Evolutionary conservation across 1,284 basidiomycete species (phyloP).

Genomic region (Mycosarcoma mackinlayi): DNA sequence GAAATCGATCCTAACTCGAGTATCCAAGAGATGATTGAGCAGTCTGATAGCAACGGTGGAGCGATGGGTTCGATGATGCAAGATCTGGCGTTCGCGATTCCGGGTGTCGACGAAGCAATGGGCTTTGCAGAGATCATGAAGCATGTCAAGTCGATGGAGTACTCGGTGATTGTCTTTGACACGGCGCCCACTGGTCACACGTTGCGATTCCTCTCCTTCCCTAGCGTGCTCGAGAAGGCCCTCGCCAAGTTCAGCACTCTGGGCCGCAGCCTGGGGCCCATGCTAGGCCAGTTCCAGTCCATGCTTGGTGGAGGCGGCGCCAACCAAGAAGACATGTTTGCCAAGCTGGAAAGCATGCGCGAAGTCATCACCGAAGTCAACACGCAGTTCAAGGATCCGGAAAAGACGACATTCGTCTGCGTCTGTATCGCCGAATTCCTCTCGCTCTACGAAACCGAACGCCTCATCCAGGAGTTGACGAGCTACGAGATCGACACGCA

Average conservation of each 20-base stretch:
- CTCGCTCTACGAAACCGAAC: conserved; percentile 97
- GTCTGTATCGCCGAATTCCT: conserved; percentile 99
- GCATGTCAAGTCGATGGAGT: conserved; percentile 99
- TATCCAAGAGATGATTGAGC: conserved; percentile 98
- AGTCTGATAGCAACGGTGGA: conserved; percentile 81
- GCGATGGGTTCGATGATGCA: conserved; percentile 99
- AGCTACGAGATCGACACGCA: conserved; percentile 98
- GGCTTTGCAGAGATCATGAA: conserved; percentile 99
- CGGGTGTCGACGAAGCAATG: conserved; percentile 99
- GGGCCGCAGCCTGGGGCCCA: conserved; percentile 92
- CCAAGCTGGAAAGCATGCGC: conserved; percentile 96
- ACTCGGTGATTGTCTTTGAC: conserved; percentile 98
- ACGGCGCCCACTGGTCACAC: conserved; percentile 99
- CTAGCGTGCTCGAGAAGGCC: conserved; percentile 95
- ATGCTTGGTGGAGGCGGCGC: conserved; percentile 85
- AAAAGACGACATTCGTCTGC: conserved; percentile 93
- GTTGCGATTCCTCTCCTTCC: conserved; percentile 96
- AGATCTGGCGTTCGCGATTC: conserved; percentile 97
- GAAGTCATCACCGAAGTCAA: conserved; percentile 98
- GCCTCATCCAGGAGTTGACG: conserved; percentile 94
- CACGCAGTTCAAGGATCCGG: conserved; percentile 99
- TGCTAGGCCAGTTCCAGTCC: conserved; percentile 81
- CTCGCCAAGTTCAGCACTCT: conserved; percentile 92
- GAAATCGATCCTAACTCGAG: conserved; percentile 98
- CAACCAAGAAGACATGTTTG: conserved; percentile 83